Evolutionary conservation across 306 rosid genomes (phyloP).

Genomic region (Lithocarpus polystachyus): DNA sequence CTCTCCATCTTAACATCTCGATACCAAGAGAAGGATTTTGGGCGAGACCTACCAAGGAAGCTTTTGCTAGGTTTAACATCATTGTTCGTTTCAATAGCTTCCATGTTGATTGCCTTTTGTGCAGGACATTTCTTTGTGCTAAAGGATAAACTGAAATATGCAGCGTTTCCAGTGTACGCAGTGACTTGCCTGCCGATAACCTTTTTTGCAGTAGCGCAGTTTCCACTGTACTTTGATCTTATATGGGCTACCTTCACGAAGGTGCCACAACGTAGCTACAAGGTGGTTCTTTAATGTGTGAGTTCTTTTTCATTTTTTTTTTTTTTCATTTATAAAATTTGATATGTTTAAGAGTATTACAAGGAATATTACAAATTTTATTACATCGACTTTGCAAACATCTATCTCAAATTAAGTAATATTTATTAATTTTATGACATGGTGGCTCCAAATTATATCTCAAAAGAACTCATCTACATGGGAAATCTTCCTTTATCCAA

Average conservation of each 20-base stretch:
- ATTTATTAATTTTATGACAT: too few species aligned
- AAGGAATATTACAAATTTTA: too few species aligned
- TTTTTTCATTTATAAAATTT: not conserved
- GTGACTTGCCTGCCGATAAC: slow-evolving; percentile 38
- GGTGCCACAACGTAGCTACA: slow-evolving; percentile 24
- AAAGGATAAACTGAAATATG: slow-evolving; percentile 16
- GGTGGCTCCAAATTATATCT: too few species aligned
- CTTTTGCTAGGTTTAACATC: slow-evolving; percentile 43
- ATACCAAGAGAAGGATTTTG: slow-evolving; percentile 41
- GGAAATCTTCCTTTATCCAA: too few species aligned
- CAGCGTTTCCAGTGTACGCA: slow-evolving; percentile 26
- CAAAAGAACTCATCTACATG: too few species aligned
- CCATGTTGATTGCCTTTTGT: slow-evolving; percentile 45
- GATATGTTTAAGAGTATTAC: too few species aligned
- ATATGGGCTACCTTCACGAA: slow-evolving; percentile 25
- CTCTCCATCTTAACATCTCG: slow-evolving; percentile 48
- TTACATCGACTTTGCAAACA: too few species aligned
- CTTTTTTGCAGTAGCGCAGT: slow-evolving; percentile 42
- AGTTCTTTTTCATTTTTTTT: not conserved
- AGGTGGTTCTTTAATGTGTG: not conserved
- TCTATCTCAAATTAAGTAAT: too few species aligned
- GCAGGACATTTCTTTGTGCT: slow-evolving; percentile 47
- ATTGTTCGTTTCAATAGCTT: slow-evolving; percentile 41
- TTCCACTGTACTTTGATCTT: slow-evolving; percentile 48
- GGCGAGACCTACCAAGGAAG: slow-evolving; percentile 27